phyloP scores from a whole-genome alignment of 768 basidiomycete species.

The Lactarius quietus region DNA sequence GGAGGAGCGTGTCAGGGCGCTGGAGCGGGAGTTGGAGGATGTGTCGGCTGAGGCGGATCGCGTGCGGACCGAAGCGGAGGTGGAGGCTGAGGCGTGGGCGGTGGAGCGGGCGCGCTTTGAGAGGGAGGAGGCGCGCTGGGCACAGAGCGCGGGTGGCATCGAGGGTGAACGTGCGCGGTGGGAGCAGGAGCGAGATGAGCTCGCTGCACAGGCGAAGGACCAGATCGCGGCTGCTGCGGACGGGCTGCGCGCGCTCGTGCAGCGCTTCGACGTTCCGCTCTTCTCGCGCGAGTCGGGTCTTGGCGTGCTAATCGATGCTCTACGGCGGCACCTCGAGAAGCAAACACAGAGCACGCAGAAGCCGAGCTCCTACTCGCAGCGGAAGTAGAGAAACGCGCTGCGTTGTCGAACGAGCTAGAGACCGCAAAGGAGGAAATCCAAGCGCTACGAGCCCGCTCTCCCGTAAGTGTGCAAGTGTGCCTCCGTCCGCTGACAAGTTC shows the following conservation, averaged over 20 bases:
- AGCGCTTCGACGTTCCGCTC: constrained; percentile 54
- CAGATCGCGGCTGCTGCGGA: constrained; percentile 52
- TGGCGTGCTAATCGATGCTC: constrained; percentile 28
- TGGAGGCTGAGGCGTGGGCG: background rate
- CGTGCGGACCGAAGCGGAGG: constrained; percentile 10
- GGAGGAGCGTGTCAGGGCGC: constrained; percentile 14
- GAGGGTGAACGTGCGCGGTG: constrained; percentile 46
- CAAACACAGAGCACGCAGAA: constrained; percentile 37
- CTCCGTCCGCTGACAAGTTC: constrained; percentile 1
- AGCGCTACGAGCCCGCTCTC: constrained; percentile 25
- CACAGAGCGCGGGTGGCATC: constrained; percentile 48
- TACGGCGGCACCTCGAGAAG: constrained; percentile 33
- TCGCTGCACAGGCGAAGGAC: constrained; percentile 40
- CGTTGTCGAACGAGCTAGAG: constrained; percentile 28
- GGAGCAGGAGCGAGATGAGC: constrained; percentile 49
- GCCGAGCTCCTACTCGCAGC: constrained; percentile 38
- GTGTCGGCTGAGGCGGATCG: background rate
- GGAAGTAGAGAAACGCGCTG: constrained; percentile 29
- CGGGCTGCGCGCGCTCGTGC: constrained; percentile 49
- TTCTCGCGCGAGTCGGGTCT: constrained; percentile 35
- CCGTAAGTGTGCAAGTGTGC: constrained; percentile 35
- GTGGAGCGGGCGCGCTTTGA: constrained; percentile 39
- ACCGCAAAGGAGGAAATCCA: constrained; percentile 27
- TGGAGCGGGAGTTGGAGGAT: constrained; percentile 5
- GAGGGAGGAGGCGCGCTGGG: constrained; percentile 41